phyloP scores from a whole-genome alignment of 2,329 filamentous ascomycete genomes.

The Fusarium sp. region DNA sequence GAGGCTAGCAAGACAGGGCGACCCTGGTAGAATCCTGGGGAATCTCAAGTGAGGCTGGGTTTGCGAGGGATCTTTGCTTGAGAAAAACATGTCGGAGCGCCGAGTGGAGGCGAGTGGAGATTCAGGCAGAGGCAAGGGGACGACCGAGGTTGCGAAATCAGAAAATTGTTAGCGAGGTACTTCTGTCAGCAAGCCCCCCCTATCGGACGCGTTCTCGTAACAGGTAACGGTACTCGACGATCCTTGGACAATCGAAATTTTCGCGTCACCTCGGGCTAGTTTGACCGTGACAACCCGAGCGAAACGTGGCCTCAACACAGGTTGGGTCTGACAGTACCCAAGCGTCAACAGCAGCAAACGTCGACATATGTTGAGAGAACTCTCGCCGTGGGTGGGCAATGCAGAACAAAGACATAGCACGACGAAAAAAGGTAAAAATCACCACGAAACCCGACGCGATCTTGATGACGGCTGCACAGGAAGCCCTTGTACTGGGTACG shows the following conservation, averaged over 20 bases:
- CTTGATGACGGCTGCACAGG: conserved; percentile 16
- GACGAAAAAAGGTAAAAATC: conserved; percentile 21
- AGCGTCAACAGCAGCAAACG: not conserved
- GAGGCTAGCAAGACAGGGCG: conserved; percentile 30
- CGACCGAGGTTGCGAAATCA: conserved; percentile 21
- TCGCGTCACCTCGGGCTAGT: conserved; percentile 47
- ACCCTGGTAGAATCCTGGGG: conserved; percentile 40
- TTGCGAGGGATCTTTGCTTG: conserved; percentile 32
- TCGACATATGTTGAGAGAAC: conserved; percentile 8
- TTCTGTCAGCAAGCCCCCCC: conserved; percentile 41
- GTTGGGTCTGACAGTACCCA: not conserved
- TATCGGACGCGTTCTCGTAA: conserved; percentile 46
- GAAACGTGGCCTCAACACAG: conserved; percentile 40
- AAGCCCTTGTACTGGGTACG: conserved; percentile 44
- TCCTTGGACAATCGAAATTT: conserved; percentile 52
- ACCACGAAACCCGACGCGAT: conserved; percentile 26
- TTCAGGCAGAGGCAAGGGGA: conserved; percentile 23
- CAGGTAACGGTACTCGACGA: conserved; percentile 50
- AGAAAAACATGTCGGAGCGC: conserved; percentile 18
- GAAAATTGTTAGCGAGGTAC: conserved; percentile 60
- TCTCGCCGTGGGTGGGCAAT: conserved; percentile 1
- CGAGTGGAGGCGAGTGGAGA: conserved; percentile 24
- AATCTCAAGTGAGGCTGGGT: conserved; percentile 41
- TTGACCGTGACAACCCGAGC: conserved; percentile 30
- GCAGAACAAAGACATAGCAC: not conserved